A percentile compares a stretch with the other conserved stretches of the same genome.
Conservation (phyloP, 768 basidiomycete genomes). For the Tephrocybe sp. region DNA sequence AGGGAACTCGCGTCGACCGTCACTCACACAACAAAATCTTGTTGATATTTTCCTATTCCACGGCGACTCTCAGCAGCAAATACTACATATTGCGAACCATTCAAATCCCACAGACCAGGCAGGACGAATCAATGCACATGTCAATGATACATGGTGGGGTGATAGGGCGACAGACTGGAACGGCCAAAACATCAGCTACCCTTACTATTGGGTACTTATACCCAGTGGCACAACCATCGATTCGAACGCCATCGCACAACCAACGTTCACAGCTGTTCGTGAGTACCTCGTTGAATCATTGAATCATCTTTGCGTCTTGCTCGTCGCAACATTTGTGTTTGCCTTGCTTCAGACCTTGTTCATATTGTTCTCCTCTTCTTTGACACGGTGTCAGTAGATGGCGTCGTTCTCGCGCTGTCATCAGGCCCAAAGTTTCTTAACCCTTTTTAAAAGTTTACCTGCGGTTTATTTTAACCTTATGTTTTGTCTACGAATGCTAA, state of each 20-base stretch:
- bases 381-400: too few relatives aligned
- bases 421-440: too few relatives aligned
- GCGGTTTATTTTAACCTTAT: not conserved
- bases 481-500: not conserved
- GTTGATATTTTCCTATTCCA: conserved; percentile 81
- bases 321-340: not conserved
- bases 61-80: conserved; percentile 56
- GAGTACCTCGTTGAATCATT: conserved; percentile 35
- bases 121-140: conserved; percentile 49
- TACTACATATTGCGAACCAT: conserved; percentile 41
- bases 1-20: conserved; percentile 78
- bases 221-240: conserved; percentile 51
- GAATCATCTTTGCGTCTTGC: not conserved
- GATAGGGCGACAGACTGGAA: conserved; percentile 44
- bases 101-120: conserved; percentile 50
- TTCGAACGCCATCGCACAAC: conserved; percentile 58
- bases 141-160: conserved; percentile 80
- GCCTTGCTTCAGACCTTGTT: not conserved
- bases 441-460: too few relatives aligned
- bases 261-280: conserved; percentile 82
- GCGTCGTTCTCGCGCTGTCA: too few relatives aligned
- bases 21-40: conserved; percentile 54
- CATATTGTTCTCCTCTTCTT: too few relatives aligned
- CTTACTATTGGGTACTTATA: conserved; percentile 80
- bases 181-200: conserved; percentile 54